Conservation (phyloP, 78 protist species). For the Mantamonas sphyraenae region DNA sequence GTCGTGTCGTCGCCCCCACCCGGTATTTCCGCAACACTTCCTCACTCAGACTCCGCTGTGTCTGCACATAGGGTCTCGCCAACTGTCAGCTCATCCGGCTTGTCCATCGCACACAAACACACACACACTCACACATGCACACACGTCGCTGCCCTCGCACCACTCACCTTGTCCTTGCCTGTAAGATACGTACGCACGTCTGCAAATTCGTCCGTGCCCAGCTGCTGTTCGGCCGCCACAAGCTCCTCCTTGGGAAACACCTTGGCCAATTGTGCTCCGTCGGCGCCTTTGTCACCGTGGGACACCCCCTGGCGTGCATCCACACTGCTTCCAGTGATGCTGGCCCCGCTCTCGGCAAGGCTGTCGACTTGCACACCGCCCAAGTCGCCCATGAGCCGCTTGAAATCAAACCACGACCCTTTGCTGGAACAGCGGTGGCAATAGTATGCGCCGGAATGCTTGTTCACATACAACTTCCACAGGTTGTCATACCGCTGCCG, state of each 20-base stretch:
- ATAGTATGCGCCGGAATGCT: constrained; percentile 25
- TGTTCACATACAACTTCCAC: constrained; percentile 48
- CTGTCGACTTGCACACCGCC: background rate
- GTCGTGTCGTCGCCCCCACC: background rate
- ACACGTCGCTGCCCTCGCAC: too few relatives aligned
- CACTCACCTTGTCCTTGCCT: too few relatives aligned
- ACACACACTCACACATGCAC: too few relatives aligned
- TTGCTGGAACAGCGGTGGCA: constrained; percentile 49
- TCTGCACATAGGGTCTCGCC: too few relatives aligned
- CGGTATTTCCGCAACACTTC: background rate
- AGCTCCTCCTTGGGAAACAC: constrained; percentile 17
- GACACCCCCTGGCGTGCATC: too few relatives aligned
- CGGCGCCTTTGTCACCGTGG: background rate
- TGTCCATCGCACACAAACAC: too few relatives aligned
- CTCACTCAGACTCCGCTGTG: background rate
- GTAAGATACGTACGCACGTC: constrained; percentile 1
- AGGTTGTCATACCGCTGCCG: too few relatives aligned
- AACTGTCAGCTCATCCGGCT: too few relatives aligned
- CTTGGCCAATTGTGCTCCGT: constrained; percentile 4
- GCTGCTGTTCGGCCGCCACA: constrained; percentile 10
- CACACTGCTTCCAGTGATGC: background rate
- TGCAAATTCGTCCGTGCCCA: constrained; percentile 3
- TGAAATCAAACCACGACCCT: constrained; percentile 59
- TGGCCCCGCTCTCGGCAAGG: background rate
- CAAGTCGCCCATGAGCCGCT: constrained; percentile 31